Conservation (phyloP, 2,329 filamentous ascomycete species). For the Xylariaceae sp. region DNA sequence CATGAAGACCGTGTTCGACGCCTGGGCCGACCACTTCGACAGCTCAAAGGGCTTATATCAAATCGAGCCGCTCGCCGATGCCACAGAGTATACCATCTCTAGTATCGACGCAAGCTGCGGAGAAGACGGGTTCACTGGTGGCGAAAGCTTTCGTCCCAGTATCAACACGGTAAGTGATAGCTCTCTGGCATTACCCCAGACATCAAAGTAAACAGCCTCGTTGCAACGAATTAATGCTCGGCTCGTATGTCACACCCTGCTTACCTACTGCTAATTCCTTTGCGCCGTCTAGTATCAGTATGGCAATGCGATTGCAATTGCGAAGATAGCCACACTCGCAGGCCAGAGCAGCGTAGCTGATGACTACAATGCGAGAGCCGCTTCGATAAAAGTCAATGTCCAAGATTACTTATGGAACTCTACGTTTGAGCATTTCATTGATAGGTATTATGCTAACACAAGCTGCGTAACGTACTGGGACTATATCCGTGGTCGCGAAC, state of each 20-base stretch:
- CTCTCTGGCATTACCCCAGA: too few species aligned
- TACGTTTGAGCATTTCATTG: slow-evolving; percentile 12
- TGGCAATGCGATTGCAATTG: slow-evolving; percentile 11
- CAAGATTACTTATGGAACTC: slow-evolving; percentile 10
- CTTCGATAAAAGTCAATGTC: slow-evolving; percentile 4
- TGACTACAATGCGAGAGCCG: slow-evolving; percentile 9
- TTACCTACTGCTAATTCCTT: neutral
- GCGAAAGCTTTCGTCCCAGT: slow-evolving; percentile 7
- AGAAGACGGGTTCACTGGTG: slow-evolving; percentile 7
- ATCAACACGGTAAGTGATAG: slow-evolving; percentile 8
- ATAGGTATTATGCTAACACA: slow-evolving; percentile 7
- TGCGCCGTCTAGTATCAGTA: slow-evolving; percentile 7
- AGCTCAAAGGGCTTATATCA: slow-evolving; percentile 7
- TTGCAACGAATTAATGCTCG: neutral
- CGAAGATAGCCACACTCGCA: slow-evolving; percentile 6
- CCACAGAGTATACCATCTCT: slow-evolving; percentile 11
- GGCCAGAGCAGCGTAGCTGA: neutral
- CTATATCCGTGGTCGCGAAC: slow-evolving; percentile 11
- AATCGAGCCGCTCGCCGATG: slow-evolving; percentile 10
- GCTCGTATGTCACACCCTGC: neutral
- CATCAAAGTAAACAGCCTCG: neutral
- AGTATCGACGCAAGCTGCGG: slow-evolving; percentile 14
- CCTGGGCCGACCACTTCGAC: slow-evolving; percentile 10
- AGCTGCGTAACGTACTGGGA: slow-evolving; percentile 10
- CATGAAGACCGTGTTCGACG: slow-evolving; percentile 7